Conservation (phyloP, 2,329 filamentous ascomycete genomes). For the Penicillium sp. region DNA sequence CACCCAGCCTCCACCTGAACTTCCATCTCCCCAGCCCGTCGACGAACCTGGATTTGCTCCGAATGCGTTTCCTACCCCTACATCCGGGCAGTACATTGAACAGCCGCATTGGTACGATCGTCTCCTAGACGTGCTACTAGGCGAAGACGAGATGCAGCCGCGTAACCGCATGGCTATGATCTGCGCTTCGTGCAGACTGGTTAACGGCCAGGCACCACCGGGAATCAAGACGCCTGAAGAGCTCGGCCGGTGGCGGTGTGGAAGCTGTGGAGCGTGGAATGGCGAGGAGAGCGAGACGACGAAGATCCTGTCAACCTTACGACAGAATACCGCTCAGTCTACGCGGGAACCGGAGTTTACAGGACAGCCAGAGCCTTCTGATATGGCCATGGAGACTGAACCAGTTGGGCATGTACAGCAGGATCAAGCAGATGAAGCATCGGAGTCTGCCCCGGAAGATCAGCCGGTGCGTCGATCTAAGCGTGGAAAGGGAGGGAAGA, state of each 20-base stretch:
- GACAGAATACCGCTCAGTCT: constrained; percentile 12
- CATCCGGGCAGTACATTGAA: constrained; percentile 33
- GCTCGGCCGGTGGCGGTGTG: constrained; percentile 81
- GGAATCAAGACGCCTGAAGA: constrained; percentile 72
- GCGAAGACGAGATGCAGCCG: constrained; percentile 87
- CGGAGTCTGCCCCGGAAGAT: constrained; percentile 8
- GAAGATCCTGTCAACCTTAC: constrained; percentile 64
- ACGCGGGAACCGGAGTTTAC: constrained; percentile 19
- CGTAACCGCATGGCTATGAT: constrained; percentile 88
- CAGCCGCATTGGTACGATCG: constrained; percentile 84
- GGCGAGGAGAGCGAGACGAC: constrained; percentile 72
- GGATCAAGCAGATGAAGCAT: constrained; percentile 10
- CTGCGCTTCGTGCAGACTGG: constrained; percentile 72
- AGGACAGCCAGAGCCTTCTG: too few species aligned
- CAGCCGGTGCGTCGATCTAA: constrained; percentile 15
- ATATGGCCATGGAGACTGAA: too few species aligned
- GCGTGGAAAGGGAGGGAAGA: constrained; percentile 24
- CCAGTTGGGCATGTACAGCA: constrained; percentile 18
- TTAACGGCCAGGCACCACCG: constrained; percentile 93
- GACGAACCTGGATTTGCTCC: constrained; percentile 45
- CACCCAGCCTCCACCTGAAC: not conserved
- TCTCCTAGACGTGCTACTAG: constrained; percentile 82
- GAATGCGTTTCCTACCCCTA: constrained; percentile 41
- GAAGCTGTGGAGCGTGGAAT: constrained; percentile 75
- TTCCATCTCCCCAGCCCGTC: constrained; percentile 6